Conservation (phyloP, 2,329 filamentous ascomycete genomes). For the Ilyonectria sp. region DNA sequence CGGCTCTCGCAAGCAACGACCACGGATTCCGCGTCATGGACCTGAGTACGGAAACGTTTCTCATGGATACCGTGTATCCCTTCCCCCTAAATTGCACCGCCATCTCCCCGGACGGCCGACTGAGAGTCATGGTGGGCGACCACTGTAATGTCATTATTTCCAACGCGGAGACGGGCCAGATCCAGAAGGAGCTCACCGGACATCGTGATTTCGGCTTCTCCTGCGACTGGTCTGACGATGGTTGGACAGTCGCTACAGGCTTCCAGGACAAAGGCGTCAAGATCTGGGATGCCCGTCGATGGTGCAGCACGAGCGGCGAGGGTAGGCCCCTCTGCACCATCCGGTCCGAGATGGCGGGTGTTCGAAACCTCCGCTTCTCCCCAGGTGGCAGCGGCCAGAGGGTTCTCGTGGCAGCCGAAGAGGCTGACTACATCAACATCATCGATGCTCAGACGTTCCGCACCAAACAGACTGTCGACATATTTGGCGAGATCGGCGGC, state of each 20-base stretch:
- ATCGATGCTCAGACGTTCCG: slow-evolving; percentile 77
- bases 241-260: slow-evolving; percentile 82
- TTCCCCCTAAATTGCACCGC: slow-evolving; percentile 81
- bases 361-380: slow-evolving; percentile 80
- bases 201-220: slow-evolving; percentile 82
- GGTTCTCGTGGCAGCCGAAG: slow-evolving; percentile 80
- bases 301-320: slow-evolving; percentile 68
- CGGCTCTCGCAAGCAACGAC: slow-evolving; percentile 76
- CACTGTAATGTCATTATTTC: slow-evolving; percentile 75
- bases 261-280: slow-evolving; percentile 82
- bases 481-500: slow-evolving; percentile 84
- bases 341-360: slow-evolving; percentile 77
- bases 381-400: slow-evolving; percentile 77
- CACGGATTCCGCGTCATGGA: slow-evolving; percentile 72
- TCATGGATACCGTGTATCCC: slow-evolving; percentile 67
- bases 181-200: slow-evolving; percentile 70
- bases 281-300: slow-evolving; percentile 83
- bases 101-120: slow-evolving; percentile 78
- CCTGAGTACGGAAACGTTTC: slow-evolving; percentile 71
- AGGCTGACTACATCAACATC: slow-evolving; percentile 80
- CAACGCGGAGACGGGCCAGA: slow-evolving; percentile 76
- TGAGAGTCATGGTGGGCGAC: slow-evolving; percentile 83
- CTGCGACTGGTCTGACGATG: slow-evolving; percentile 85
- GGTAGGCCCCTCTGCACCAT: slow-evolving; percentile 68
- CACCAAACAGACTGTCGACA: slow-evolving; percentile 78